phyloP scores from a whole-genome alignment of 257 asterid genomes.

The Solanum chiquidenum region DNA sequence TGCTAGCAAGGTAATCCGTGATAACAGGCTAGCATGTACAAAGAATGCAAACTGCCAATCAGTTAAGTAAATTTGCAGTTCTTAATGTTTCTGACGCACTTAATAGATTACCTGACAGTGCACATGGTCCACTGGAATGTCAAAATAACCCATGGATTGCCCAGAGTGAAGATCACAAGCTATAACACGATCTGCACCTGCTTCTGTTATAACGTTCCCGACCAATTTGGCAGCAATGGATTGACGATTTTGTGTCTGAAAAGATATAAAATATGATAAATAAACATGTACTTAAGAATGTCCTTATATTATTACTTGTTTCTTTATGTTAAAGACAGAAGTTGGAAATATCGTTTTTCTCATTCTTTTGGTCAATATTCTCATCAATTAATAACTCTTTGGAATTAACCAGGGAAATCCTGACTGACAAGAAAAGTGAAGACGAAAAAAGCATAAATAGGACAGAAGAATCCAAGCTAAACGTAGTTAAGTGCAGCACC shows the following conservation, averaged over 20 bases:
- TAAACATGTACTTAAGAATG: neutral
- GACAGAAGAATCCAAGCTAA: neutral
- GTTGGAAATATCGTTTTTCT: neutral
- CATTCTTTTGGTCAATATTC: neutral
- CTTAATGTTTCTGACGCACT: neutral
- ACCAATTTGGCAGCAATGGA: constrained; percentile 87
- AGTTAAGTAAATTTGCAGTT: neutral
- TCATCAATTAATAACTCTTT: neutral
- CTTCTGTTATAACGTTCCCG: constrained; percentile 76
- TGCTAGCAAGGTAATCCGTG: constrained; percentile 94
- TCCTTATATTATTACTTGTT: neutral
- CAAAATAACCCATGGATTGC: constrained; percentile 90
- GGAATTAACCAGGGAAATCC: neutral
- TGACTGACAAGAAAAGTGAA: neutral
- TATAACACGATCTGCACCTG: constrained; percentile 91
- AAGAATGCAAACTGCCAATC: neutral
- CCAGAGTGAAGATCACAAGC: constrained; percentile 97
- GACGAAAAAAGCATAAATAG: neutral
- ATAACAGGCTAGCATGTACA: constrained; percentile 53
- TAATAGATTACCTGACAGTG: constrained; percentile 57
- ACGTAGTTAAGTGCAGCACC: neutral
- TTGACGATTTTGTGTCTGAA: constrained; percentile 83
- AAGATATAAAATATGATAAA: neutral
- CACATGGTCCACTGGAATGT: constrained; percentile 89
- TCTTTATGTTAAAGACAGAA: neutral